Base-by-base conservation (phyloP, 352 stramenopile species). In the Pythium vanterpoolii region DNA sequence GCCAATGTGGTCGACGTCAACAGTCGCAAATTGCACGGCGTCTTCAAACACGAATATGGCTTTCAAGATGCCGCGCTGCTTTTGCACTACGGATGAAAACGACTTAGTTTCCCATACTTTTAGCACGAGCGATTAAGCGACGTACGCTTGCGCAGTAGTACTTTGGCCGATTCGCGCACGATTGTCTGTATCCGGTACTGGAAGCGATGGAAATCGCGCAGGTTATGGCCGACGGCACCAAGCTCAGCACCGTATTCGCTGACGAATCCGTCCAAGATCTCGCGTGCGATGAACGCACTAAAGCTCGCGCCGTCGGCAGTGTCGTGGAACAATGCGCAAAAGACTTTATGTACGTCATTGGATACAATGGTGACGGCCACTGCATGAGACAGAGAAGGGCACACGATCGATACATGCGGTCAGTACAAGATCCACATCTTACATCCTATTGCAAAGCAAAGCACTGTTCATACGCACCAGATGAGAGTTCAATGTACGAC, bases 271-370 rank as follows among this genome's bases (percentile, higher is more conserved):
- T 78, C 71, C 38, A 96, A 68, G 60, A 97, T 79, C 69, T 97
- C 88, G 26, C 79, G 88, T 51, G 89, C 89, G 34, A 97, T 82
- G 66, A 97, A 93, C 19, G 84, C 63, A 38, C 81, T 87, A 68
- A 97, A 97, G 30, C 69, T 76, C 7, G 84, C 60, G 13, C 86
- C 78, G 68, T 96, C 83, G 6, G 60, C 73, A 36, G 80, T 79
- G 68, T 97, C 89, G 71, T 96, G 84, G 64, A 97, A 97, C 59
- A 96, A 77, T 56, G 89, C 90, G 64, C 90, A 97, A 60, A 96
- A 96, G 7, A 97, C 86, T 51, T 97, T 96, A 55, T 90, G 77
- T 13, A 74, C 68, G 16, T 96, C 87, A 62, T 96, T 93, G 16
- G 74, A 87, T 24, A 96, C 90, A 45, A 97, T 85, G 7, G 90